These are phyloP conservation scores for Ceratobasidium sp. DNA, from an alignment of 1,284 basidiomycete species.

Conservation along the genomic window DNA sequence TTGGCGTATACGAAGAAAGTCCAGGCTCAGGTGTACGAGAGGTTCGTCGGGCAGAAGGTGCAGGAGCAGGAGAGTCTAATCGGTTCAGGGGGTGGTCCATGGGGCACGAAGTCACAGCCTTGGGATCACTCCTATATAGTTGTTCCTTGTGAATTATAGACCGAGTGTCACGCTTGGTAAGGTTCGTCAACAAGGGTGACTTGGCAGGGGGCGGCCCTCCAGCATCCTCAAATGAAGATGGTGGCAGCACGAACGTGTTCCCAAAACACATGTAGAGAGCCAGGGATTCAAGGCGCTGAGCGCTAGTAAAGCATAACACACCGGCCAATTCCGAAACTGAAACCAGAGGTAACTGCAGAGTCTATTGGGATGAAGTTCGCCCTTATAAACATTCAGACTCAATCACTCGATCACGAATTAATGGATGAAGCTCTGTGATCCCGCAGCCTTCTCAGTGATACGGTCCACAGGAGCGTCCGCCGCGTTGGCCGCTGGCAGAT, in stretches of 20 bases:
- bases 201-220: not conserved
- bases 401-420: not conserved
- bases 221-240: not conserved
- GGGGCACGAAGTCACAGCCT: not conserved
- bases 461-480: conserved; percentile 73
- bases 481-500: conserved; percentile 75
- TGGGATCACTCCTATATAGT: not conserved
- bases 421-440: conserved; percentile 45
- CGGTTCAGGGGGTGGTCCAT: not conserved
- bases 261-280: not conserved
- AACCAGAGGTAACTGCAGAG: too few relatives aligned
- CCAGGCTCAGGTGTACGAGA: conserved; percentile 10
- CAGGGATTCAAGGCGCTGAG: not conserved
- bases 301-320: not conserved
- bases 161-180: not conserved
- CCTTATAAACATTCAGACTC: not conserved
- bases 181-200: not conserved
- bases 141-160: not conserved
- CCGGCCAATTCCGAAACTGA: not conserved
- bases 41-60: not conserved
- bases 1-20: conserved; percentile 2
- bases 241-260: not conserved
- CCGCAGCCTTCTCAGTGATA: conserved; percentile 64
- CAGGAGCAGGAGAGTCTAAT: conserved; percentile 5
- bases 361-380: not conserved